These are phyloP conservation scores for Populus hybrid DNA, from an alignment of 441 rosid genomes.

Conservation along the genomic window DNA sequence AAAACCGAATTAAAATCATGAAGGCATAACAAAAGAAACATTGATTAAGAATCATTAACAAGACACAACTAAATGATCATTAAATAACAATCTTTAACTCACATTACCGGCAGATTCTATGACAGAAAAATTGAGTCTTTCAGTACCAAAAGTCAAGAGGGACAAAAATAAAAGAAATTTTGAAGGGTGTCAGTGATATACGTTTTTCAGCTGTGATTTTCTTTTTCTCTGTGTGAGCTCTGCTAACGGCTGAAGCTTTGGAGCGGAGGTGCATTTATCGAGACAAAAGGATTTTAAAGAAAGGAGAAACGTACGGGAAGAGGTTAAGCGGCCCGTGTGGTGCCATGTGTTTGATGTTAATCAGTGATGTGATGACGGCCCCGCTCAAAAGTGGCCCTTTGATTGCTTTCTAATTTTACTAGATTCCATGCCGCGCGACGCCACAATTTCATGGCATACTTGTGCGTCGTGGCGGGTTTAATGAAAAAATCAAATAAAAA, in stretches of 20 bases:
- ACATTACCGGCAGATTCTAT: neutral
- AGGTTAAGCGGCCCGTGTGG: conserved; percentile 18
- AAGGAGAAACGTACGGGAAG: conserved; percentile 34
- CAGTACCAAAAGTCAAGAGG: neutral
- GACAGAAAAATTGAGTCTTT: neutral
- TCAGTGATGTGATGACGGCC: conserved; percentile 12
- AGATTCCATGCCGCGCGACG: too few relatives aligned
- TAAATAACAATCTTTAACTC: too few relatives aligned
- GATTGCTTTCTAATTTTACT: conserved; percentile 1
- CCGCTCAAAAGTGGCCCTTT: conserved; percentile 10
- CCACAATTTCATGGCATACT: too few relatives aligned
- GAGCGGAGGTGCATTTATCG: neutral
- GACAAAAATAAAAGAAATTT: neutral
- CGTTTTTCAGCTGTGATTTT: too few relatives aligned
- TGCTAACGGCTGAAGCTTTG: neutral
- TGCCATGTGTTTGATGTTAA: conserved; percentile 35
- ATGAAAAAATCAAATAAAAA: too few relatives aligned
- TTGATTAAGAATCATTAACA: neutral
- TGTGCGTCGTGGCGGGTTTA: too few relatives aligned
- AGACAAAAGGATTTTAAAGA: neutral
- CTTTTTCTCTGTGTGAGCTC: too few relatives aligned
- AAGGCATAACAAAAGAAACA: too few relatives aligned
- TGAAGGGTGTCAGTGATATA: neutral
- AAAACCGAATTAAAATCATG: neutral
- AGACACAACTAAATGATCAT: neutral